These are phyloP conservation scores for Entrophospora sp. DNA, from an alignment of 192 early-diverging fungal species.

Conservation along the genomic window DNA sequence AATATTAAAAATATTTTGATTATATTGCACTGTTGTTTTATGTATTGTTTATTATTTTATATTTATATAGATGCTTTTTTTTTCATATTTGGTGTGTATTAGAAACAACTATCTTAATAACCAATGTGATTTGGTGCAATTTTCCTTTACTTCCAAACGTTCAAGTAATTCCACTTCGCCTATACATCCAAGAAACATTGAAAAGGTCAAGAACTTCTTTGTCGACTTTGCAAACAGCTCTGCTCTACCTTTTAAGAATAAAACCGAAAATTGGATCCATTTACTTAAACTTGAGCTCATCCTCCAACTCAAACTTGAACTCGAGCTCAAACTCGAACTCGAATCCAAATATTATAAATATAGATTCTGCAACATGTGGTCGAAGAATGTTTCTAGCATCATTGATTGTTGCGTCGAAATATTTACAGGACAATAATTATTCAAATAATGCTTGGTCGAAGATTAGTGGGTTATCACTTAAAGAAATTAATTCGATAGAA, in stretches of 20 bases:
- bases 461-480: slow-evolving; percentile 65
- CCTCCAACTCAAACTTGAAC: no score
- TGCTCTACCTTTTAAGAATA: slow-evolving; percentile 58
- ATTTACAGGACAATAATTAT: slow-evolving; percentile 75
- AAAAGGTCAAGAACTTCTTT: slow-evolving; percentile 70
- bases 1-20: neutral
- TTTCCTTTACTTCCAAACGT: slow-evolving; percentile 12
- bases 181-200: slow-evolving; percentile 66
- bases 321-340: no score
- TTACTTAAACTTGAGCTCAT: no score
- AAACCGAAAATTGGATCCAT: slow-evolving; percentile 9
- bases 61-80: neutral
- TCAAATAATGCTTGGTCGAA: slow-evolving; percentile 83
- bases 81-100: neutral
- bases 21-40: neutral
- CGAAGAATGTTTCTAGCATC: slow-evolving; percentile 79
- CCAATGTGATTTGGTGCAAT: slow-evolving; percentile 45
- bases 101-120: slow-evolving; percentile 45
- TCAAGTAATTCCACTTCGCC: slow-evolving; percentile 42
- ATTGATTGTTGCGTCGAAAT: slow-evolving; percentile 83
- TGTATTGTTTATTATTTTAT: neutral
- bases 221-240: slow-evolving; percentile 68
- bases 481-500: slow-evolving; percentile 76
- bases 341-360: neutral
- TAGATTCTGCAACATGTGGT: slow-evolving; percentile 38